Conservation (phyloP, 306 rosid species). For the Glycyrrhiza uralensis region DNA sequence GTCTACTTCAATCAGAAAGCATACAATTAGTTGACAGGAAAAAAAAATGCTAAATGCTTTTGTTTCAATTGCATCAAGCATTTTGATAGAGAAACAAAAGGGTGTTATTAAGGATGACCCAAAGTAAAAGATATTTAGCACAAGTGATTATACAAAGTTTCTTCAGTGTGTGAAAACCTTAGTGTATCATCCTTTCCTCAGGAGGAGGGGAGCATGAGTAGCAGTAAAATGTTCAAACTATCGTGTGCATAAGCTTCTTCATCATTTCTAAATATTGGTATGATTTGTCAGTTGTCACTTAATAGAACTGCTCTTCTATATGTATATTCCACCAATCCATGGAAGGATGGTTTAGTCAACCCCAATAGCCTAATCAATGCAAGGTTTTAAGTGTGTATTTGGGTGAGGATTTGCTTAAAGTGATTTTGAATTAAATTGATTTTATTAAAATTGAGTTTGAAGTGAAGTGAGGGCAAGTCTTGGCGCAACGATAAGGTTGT, state of each 20-base stretch:
- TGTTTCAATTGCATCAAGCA: constrained; percentile 1
- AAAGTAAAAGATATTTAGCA: neutral
- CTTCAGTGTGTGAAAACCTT: neutral
- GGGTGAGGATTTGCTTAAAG: too few relatives aligned
- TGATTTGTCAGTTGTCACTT: neutral
- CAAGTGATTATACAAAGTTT: neutral
- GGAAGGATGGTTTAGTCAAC: neutral
- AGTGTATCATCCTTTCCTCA: neutral
- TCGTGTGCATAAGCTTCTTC: neutral
- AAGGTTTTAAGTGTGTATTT: constrained; percentile 6
- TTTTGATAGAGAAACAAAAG: constrained; percentile 13
- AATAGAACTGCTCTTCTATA: neutral
- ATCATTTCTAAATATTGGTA: neutral
- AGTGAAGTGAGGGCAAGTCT: too few relatives aligned
- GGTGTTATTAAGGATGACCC: neutral
- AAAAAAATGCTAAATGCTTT: neutral
- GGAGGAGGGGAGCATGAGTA: too few relatives aligned
- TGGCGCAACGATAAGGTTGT: too few relatives aligned
- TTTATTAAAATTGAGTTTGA: too few relatives aligned
- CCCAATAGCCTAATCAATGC: neutral
- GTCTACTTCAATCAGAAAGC: constrained; percentile 51
- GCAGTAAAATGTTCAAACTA: neutral
- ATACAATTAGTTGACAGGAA: neutral
- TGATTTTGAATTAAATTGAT: too few relatives aligned
- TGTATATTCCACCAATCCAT: neutral